Evolutionary conservation across 1,284 basidiomycete genomes (phyloP).

Genomic region (Inonotus hispidus): DNA sequence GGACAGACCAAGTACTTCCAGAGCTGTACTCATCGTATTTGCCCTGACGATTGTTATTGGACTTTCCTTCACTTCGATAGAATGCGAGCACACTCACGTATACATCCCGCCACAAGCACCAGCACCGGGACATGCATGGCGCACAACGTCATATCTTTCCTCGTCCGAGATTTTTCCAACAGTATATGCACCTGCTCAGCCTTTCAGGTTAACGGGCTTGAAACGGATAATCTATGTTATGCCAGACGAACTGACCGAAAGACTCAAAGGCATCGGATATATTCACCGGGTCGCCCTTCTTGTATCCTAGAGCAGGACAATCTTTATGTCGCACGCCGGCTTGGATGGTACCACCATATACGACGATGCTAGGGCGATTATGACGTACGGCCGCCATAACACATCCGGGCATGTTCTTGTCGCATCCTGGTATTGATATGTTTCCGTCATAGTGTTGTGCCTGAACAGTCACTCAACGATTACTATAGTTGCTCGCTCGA

Average conservation of each 20-base stretch:
- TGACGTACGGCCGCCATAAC: slow-evolving; percentile 81
- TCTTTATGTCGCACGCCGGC: slow-evolving; percentile 71
- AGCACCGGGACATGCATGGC: slow-evolving; percentile 77
- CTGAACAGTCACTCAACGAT: slow-evolving; percentile 29
- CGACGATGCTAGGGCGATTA: slow-evolving; percentile 80
- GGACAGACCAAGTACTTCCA: slow-evolving; percentile 91
- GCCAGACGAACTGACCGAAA: slow-evolving; percentile 43
- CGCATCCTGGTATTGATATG: slow-evolving; percentile 78
- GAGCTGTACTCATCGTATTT: slow-evolving; percentile 85
- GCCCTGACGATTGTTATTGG: slow-evolving; percentile 38
- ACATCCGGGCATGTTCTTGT: slow-evolving; percentile 93
- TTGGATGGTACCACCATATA: slow-evolving; percentile 84
- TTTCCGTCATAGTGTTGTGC: slow-evolving; percentile 87
- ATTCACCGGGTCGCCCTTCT: slow-evolving; percentile 76
- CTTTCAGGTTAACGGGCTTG: slow-evolving; percentile 5
- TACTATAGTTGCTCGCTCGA: not conserved
- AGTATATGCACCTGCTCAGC: slow-evolving; percentile 54
- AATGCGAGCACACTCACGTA: slow-evolving; percentile 40
- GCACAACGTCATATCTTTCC: slow-evolving; percentile 74
- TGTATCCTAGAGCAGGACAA: slow-evolving; percentile 72
- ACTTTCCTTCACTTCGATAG: not conserved
- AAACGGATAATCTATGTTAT: slow-evolving; percentile 12
- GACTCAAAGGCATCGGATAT: slow-evolving; percentile 82
- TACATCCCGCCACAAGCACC: slow-evolving; percentile 84
- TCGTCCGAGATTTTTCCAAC: slow-evolving; percentile 73